Evolutionary conservation across 2,329 filamentous ascomycete genomes (phyloP).

Genomic region (Trichoderma breve): DNA sequence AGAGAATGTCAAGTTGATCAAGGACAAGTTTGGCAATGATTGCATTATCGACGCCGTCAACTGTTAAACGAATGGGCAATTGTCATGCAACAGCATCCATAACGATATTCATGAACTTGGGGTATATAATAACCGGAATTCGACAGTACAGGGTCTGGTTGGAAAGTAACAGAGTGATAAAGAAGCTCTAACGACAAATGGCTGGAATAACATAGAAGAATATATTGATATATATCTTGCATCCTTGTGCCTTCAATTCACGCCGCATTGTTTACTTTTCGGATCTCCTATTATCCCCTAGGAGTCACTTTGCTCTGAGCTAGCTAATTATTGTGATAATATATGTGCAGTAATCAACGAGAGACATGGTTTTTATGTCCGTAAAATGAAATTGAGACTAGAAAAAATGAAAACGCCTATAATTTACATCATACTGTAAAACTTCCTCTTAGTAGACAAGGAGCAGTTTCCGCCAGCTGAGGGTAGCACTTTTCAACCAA

Average conservation of each 20-base stretch:
- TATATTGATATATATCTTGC: not conserved
- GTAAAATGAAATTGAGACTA: too few relatives aligned
- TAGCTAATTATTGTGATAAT: too few relatives aligned
- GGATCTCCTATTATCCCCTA: too few relatives aligned
- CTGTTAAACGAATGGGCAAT: not conserved
- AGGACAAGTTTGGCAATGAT: not conserved
- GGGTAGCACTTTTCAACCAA: too few relatives aligned
- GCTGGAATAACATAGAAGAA: not conserved
- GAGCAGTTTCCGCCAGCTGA: too few relatives aligned
- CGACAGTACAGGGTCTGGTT: not conserved
- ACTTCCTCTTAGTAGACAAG: too few relatives aligned
- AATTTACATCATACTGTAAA: too few relatives aligned
- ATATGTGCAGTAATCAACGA: too few relatives aligned
- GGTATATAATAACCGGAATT: not conserved
- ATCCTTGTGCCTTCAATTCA: not conserved
- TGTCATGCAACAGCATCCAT: not conserved
- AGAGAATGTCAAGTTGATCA: not conserved
- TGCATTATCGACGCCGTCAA: not conserved
- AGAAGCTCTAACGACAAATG: not conserved
- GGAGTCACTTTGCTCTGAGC: too few relatives aligned
- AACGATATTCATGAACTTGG: not conserved
- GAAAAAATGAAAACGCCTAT: too few relatives aligned
- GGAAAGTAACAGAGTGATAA: not conserved
- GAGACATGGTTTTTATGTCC: too few relatives aligned
- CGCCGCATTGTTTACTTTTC: too few relatives aligned